phyloP scores from a whole-genome alignment of 108 stramenopile genomes.

The Pseudonitzschia pungens region DNA sequence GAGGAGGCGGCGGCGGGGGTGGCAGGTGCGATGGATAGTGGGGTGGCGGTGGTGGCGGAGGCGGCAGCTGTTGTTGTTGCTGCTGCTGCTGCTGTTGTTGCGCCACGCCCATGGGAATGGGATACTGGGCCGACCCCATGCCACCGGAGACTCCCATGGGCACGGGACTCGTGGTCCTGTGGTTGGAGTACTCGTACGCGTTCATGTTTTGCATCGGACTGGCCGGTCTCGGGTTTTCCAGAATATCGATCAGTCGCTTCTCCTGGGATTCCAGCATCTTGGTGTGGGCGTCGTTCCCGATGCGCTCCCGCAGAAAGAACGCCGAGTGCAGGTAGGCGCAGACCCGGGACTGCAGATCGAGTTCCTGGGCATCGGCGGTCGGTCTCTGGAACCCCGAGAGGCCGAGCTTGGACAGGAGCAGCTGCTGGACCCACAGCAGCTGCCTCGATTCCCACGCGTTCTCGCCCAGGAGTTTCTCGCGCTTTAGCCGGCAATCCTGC shows the following conservation, averaged over 20 bases:
- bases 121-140: neutral
- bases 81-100: neutral
- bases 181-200: neutral
- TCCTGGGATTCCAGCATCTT: constrained; percentile 69
- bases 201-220: neutral
- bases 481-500: constrained; percentile 47
- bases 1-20: constrained; percentile 17
- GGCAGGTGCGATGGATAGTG: neutral
- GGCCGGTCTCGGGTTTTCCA: constrained; percentile 3
- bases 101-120: neutral
- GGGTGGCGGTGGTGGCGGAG: neutral
- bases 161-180: neutral
- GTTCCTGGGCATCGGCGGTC: constrained; percentile 59
- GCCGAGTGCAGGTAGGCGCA: constrained; percentile 86
- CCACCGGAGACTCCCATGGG: neutral
- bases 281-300: constrained; percentile 67
- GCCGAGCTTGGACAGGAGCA: constrained; percentile 58
- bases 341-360: constrained; percentile 64
- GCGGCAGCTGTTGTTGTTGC: neutral
- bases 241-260: constrained; percentile 48
- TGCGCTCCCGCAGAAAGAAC: constrained; percentile 68
- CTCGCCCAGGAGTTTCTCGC: constrained; percentile 50
- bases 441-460: constrained; percentile 81
- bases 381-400: constrained; percentile 82
- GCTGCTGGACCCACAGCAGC: constrained; percentile 69